These are phyloP conservation scores for Colletotrichum higginsianum DNA, from an alignment of 2,329 filamentous ascomycete species.

Conservation along the genomic window DNA sequence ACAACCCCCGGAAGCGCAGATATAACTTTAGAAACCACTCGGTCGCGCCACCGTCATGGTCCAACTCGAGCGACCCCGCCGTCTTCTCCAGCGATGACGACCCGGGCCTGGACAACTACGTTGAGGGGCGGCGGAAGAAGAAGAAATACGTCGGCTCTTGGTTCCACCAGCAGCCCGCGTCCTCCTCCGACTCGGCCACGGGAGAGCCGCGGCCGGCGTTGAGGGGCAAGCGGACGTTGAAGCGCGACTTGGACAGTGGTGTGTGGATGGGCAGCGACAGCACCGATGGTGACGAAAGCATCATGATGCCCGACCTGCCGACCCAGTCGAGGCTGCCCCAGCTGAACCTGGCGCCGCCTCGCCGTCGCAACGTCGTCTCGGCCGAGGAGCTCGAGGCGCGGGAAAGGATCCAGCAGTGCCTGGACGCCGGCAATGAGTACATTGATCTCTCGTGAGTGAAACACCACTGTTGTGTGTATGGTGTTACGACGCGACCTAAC, in stretches of 20 bases:
- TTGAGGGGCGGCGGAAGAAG: slow-evolving; percentile 70
- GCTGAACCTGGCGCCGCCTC: slow-evolving; percentile 50
- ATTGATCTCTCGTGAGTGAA: slow-evolving; percentile 73
- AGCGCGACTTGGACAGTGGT: slow-evolving; percentile 76
- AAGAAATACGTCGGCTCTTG: slow-evolving; percentile 76
- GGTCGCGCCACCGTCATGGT: slow-evolving; percentile 55
- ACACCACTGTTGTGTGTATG: too few species aligned
- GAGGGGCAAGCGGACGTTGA: slow-evolving; percentile 66
- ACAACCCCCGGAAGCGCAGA: slow-evolving; percentile 57
- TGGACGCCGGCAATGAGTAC: slow-evolving; percentile 71
- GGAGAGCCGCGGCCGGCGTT: slow-evolving; percentile 56
- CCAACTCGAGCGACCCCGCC: slow-evolving; percentile 79
- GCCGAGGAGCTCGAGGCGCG: slow-evolving; percentile 62
- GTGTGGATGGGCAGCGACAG: slow-evolving; percentile 77
- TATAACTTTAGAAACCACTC: slow-evolving; percentile 49
- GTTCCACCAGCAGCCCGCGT: slow-evolving; percentile 72
- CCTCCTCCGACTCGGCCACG: slow-evolving; percentile 65
- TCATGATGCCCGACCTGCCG: slow-evolving; percentile 52
- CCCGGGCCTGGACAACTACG: slow-evolving; percentile 76
- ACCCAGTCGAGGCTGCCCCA: slow-evolving; percentile 56
- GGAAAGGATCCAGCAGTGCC: slow-evolving; percentile 63
- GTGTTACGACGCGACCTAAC: slow-evolving; percentile 21
- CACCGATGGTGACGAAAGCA: slow-evolving; percentile 60
- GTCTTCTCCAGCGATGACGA: slow-evolving; percentile 83
- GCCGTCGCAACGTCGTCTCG: slow-evolving; percentile 50